Percentiles rank a stretch among this genome's conserved stretches.
phyloP scores from a whole-genome alignment of 192 early-diverging fungal species.

The Coemansia sp. region DNA sequence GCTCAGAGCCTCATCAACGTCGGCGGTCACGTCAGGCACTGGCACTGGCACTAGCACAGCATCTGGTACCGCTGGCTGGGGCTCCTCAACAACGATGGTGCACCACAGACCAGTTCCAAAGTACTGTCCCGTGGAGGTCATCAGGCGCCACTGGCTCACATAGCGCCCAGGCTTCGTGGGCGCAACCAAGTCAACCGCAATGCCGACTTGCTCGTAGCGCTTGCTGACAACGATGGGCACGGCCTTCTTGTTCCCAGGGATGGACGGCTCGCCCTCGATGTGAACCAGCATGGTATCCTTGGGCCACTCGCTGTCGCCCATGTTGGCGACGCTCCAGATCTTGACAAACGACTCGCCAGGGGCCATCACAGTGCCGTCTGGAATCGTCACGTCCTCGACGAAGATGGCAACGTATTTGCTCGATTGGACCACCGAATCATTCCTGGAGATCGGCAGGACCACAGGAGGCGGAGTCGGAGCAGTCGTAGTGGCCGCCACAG shows the following conservation, averaged over 20 bases:
- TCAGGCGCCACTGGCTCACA: slow-evolving; percentile 66
- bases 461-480: not conserved
- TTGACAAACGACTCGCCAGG: slow-evolving; percentile 65
- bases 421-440: slow-evolving; percentile 17
- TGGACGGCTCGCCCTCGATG: slow-evolving; percentile 59
- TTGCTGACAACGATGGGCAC: slow-evolving; percentile 54
- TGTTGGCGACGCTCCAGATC: slow-evolving; percentile 73
- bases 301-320: slow-evolving; percentile 65
- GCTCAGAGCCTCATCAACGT: not conserved
- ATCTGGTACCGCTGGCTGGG: not conserved
- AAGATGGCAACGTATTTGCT: slow-evolving; percentile 52
- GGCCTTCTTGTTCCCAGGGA: slow-evolving; percentile 47
- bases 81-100: slow-evolving; percentile 59
- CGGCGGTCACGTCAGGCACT: not conserved
- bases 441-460: not conserved
- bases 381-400: slow-evolving; percentile 71
- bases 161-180: slow-evolving; percentile 63
- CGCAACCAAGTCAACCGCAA: slow-evolving; percentile 69
- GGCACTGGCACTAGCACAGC: not conserved
- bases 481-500: not conserved
- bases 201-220: slow-evolving; percentile 58
- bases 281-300: slow-evolving; percentile 59
- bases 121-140: slow-evolving; percentile 59
- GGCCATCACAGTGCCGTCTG: slow-evolving; percentile 62
- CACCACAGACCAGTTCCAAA: slow-evolving; percentile 76